A percentile compares a stretch with the other conserved stretches of the same genome.
phyloP scores from a whole-genome alignment of 2,329 filamentous ascomycete species.

The Graphilbum fragrans region DNA sequence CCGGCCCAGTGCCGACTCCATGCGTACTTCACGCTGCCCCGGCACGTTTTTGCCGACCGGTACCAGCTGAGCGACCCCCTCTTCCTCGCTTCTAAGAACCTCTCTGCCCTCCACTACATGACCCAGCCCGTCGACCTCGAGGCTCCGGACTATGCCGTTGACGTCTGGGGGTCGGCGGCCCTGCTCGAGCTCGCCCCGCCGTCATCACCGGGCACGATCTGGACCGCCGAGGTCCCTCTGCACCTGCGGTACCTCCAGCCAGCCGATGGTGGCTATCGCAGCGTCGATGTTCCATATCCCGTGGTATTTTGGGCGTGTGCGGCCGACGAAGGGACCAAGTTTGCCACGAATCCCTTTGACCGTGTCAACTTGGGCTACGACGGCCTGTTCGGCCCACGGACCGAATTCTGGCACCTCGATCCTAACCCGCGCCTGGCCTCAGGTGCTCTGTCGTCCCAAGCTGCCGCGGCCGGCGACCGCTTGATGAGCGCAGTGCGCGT shows the following conservation, averaged over 20 bases:
- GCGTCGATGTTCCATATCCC: constrained; percentile 62
- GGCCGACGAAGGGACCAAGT: constrained; percentile 52
- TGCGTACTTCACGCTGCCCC: constrained; percentile 73
- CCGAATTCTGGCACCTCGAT: constrained; percentile 70
- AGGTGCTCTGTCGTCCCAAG: not conserved
- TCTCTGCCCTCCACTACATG: constrained; percentile 54
- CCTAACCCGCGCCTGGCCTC: constrained; percentile 25
- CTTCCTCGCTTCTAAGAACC: constrained; percentile 70
- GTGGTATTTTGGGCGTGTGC: constrained; percentile 84
- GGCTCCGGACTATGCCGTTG: constrained; percentile 69
- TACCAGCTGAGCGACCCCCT: constrained; percentile 71
- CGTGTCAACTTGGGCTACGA: constrained; percentile 78
- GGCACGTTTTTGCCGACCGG: constrained; percentile 70
- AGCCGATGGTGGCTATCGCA: constrained; percentile 36
- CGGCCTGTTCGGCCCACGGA: constrained; percentile 60
- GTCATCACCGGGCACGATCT: constrained; percentile 19
- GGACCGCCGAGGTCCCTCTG: constrained; percentile 63
- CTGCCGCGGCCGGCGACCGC: constrained; percentile 2
- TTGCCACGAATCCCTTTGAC: constrained; percentile 74
- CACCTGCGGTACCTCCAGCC: constrained; percentile 76
- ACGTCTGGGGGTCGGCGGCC: constrained; percentile 66
- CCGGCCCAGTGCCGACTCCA: constrained; percentile 50
- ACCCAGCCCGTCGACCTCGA: constrained; percentile 78
- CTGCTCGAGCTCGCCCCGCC: constrained; percentile 57
- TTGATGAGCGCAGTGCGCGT: constrained; percentile 47